phyloP scores from a whole-genome alignment of 257 asterid species.

The Forsythia suspensa region DNA sequence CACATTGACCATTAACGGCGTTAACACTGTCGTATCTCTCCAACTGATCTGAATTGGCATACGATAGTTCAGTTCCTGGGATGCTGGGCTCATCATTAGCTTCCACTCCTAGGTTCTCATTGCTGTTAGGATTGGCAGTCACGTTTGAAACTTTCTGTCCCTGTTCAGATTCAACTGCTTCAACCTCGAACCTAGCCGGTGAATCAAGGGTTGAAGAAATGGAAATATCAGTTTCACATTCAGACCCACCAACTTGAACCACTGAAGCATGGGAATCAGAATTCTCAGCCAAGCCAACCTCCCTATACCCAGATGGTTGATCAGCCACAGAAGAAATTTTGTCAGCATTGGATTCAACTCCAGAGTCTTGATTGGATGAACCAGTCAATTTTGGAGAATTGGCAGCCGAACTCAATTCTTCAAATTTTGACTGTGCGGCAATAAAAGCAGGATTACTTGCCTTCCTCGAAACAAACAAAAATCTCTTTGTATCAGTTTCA shows the following conservation, averaged over 20 bases:
- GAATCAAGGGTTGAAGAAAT: conserved; percentile 86
- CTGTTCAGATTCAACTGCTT: conserved; percentile 38
- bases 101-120: conserved; percentile 39
- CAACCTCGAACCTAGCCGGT: conserved; percentile 65
- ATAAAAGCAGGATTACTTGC: conserved; percentile 81
- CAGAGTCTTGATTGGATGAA: conserved; percentile 42
- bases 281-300: conserved; percentile 41
- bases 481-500: conserved; percentile 49
- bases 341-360: conserved; percentile 40
- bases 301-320: conserved; percentile 38
- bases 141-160: conserved; percentile 40
- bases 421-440: conserved; percentile 88
- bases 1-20: conserved; percentile 23
- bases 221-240: conserved; percentile 85
- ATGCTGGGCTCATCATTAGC: conserved; percentile 32
- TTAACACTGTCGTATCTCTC: conserved; percentile 33
- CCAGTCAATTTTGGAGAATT: conserved; percentile 40
- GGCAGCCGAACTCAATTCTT: conserved; percentile 59
- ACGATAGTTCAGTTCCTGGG: conserved; percentile 37
- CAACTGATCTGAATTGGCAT: conserved; percentile 29
- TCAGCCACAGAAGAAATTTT: conserved; percentile 38
- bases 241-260: conserved; percentile 66
- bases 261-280: conserved; percentile 35
- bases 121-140: conserved; percentile 30
- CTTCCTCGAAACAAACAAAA: conserved; percentile 45